Evolutionary conservation across 179 eudicot species (phyloP).

Genomic region (Silene noctiflora): DNA sequence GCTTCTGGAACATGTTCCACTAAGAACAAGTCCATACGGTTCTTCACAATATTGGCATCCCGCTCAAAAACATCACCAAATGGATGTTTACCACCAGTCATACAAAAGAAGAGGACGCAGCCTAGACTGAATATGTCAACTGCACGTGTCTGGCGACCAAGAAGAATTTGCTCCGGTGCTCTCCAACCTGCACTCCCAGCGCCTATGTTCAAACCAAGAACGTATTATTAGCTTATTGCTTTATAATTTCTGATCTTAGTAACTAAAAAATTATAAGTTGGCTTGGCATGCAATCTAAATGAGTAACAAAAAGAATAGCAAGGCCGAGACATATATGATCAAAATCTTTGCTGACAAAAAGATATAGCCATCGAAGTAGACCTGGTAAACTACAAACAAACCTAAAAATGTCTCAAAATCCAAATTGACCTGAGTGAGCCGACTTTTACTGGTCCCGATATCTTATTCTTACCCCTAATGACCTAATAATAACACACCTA

Average conservation of each 20-base stretch:
- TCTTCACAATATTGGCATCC: slow-evolving; percentile 58
- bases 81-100: slow-evolving; percentile 70
- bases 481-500: not conserved
- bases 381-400: not conserved
- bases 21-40: slow-evolving; percentile 54
- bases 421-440: not conserved
- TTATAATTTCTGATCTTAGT: not conserved
- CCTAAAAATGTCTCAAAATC: not conserved
- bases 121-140: slow-evolving; percentile 69
- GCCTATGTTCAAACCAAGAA: slow-evolving; percentile 34
- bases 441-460: not conserved
- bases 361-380: not conserved
- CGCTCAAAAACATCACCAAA: slow-evolving; percentile 65
- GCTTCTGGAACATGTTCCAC: slow-evolving; percentile 74
- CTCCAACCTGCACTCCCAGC: slow-evolving; percentile 78
- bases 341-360: not conserved
- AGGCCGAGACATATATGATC: slow-evolving; percentile 9
- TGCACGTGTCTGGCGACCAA: slow-evolving; percentile 68
- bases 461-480: not conserved
- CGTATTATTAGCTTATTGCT: slow-evolving; percentile 1
- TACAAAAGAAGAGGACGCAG: slow-evolving; percentile 68
- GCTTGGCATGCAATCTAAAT: not conserved
- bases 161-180: slow-evolving; percentile 68
- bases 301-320: not conserved
- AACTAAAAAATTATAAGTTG: not conserved